Evolutionary conservation across 148 eudicot genomes (phyloP), one percentile per base, ranked within the genome.

Genomic region (Amaranthus palmeri): DNA sequence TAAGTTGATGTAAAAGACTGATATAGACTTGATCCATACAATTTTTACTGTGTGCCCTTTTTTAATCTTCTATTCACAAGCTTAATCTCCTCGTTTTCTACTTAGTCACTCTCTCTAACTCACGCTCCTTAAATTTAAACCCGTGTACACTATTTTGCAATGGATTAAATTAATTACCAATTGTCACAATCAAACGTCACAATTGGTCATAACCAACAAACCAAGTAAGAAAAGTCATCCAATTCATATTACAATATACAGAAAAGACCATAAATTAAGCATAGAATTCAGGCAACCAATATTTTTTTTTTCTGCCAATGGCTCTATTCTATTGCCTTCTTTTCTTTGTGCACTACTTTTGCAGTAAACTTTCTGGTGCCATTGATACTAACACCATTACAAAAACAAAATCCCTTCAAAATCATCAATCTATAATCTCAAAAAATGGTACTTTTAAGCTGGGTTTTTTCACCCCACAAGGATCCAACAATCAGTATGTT

Each of bases 401-500:
- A 6, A 6, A 61, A 5, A 54, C 72, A 18, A 72, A 73, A 46
- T 45, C 68, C 17, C 71, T 84, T 44, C 50, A 67, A 3, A 65
- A 73, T 60, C 59, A 67, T 8, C 41, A 76, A 43, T 40, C 25
- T 40, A 25, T 84, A 13, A 52, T 67, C 3, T 84, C 87, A 46
- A n/a, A 18, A 44, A 72, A 76, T 43, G 76, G 76, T 3, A 74
- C 76, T 13, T 83, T 80, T 42, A 74, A 74, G 17, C 83, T 83
- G 45, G 86, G 86, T 8, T 83, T 83, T 49, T 83, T 83, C 69
- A 76, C 45, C 54, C 75, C 72, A 2, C 51, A 58, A 9, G 40
- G 51, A 47, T 50, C 78, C 0, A 41, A 56, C 4, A 73, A 74
- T 4, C 71, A 52, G 6, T 80, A 77, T 15, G 36, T 80, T 4